A percentile compares a stretch with the other conserved stretches of the same genome.
These are phyloP conservation scores for Picea abies DNA, from an alignment of 83 land plant genomes.

Conservation along the genomic window DNA sequence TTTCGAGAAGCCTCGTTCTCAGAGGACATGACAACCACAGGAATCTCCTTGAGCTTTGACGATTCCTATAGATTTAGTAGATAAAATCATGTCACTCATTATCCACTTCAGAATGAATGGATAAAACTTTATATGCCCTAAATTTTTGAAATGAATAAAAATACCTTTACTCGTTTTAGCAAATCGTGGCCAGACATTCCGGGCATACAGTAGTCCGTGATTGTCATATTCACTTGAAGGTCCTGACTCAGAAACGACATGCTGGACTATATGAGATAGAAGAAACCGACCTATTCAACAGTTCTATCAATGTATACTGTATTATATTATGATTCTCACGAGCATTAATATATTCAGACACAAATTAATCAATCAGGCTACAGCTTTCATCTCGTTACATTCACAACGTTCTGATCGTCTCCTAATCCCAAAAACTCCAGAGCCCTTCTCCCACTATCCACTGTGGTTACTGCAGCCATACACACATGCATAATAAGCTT, in stretches of 20 bases:
- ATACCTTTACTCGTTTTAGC: conserved; percentile 70
- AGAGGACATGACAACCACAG: conserved; percentile 45
- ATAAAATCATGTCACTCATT: neutral
- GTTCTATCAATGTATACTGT: no score
- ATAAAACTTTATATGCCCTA: neutral
- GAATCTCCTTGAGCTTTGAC: conserved; percentile 33
- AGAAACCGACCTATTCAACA: no score
- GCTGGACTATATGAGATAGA: no score
- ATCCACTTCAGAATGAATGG: neutral
- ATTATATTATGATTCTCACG: no score
- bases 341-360: no score
- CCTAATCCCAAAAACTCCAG: conserved; percentile 61
- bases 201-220: conserved; percentile 85
- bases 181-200: conserved; percentile 84
- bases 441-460: no score
- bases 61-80: conserved; percentile 26
- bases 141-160: neutral
- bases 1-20: conserved; percentile 33
- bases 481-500: neutral
- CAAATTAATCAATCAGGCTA: no score
- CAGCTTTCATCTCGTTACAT: neutral
- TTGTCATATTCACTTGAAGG: conserved; percentile 45
- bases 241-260: conserved; percentile 11
- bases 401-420: neutral
- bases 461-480: conserved; percentile 53